phyloP scores from a whole-genome alignment of 139 green algal genomes.

The Volvox reticuliferus region DNA sequence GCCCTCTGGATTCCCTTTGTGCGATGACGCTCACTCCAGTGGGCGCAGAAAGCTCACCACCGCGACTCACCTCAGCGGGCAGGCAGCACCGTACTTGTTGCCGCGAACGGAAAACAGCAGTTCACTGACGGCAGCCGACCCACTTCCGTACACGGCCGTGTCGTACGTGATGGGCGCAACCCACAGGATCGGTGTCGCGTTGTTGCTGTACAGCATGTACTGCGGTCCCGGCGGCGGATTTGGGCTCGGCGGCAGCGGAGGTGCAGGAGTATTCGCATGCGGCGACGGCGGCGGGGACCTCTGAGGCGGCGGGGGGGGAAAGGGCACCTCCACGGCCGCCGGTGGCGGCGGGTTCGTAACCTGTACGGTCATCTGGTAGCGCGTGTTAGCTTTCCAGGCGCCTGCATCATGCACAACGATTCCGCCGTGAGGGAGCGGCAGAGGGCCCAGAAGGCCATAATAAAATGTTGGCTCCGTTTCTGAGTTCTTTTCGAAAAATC shows the following conservation, averaged over 20 bases:
- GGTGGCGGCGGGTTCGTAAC: conserved; percentile 1
- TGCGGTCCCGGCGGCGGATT: not conserved
- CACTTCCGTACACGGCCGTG: not conserved
- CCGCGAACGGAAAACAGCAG: conserved; percentile 44
- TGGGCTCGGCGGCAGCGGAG: not conserved
- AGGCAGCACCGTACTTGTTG: conserved; percentile 49
- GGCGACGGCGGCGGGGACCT: not conserved
- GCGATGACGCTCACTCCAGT: too few species aligned
- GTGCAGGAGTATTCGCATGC: not conserved
- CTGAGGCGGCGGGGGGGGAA: conserved; percentile 12
- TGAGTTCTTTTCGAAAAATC: too few species aligned
- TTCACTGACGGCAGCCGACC: too few species aligned
- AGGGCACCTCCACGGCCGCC: not conserved
- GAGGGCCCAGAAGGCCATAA: too few species aligned
- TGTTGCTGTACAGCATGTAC: conserved; percentile 22
- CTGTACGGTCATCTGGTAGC: conserved; percentile 32
- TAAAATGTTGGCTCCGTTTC: too few species aligned
- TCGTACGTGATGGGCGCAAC: conserved; percentile 30
- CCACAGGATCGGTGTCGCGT: conserved; percentile 47
- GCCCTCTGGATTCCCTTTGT: too few species aligned
- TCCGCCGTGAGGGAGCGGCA: too few species aligned
- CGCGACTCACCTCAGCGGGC: conserved; percentile 23
- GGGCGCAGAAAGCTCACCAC: not conserved
- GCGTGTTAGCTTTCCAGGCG: conserved; percentile 38
- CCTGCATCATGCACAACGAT: conserved; percentile 12